These are phyloP conservation scores for Flammula alnicola DNA, from an alignment of 1,284 basidiomycete genomes.

Conservation along the genomic window DNA sequence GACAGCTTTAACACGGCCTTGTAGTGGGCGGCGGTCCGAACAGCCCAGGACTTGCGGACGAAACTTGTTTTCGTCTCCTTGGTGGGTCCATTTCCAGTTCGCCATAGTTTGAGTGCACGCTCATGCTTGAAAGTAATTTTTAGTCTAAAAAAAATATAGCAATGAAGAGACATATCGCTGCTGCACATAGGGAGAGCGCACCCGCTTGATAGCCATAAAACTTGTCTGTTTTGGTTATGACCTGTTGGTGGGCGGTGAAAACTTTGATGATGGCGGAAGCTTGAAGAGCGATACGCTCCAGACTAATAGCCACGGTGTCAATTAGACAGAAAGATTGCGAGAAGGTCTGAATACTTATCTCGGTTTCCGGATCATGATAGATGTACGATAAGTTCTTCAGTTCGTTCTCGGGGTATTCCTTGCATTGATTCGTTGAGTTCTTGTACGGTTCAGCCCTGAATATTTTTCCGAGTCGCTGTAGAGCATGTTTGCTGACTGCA, in stretches of 20 bases:
- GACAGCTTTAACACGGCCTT: background rate
- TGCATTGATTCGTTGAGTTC: background rate
- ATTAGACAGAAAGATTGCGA: background rate
- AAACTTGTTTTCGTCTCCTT: slow-evolving; percentile 8
- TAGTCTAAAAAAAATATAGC: background rate
- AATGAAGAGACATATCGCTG: background rate
- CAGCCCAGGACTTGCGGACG: slow-evolving; percentile 11
- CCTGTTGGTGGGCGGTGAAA: background rate
- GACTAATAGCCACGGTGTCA: background rate
- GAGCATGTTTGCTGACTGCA: slow-evolving; percentile 5
- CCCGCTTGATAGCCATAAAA: background rate
- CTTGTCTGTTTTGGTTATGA: background rate
- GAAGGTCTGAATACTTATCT: background rate
- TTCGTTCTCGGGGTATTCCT: background rate
- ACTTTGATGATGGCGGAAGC: background rate
- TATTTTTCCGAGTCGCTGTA: background rate
- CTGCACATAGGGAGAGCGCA: background rate
- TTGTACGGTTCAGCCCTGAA: slow-evolving; percentile 4
- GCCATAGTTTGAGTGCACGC: background rate
- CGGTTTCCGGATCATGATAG: slow-evolving; percentile 3
- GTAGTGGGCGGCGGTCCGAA: slow-evolving; percentile 1
- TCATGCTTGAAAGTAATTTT: background rate
- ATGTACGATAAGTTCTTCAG: background rate
- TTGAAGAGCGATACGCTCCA: slow-evolving; percentile 5
- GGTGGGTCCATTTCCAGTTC: background rate